Base-by-base conservation (phyloP, 371 early-diverging fungal genomes). In the Mortierella sp. region DNA sequence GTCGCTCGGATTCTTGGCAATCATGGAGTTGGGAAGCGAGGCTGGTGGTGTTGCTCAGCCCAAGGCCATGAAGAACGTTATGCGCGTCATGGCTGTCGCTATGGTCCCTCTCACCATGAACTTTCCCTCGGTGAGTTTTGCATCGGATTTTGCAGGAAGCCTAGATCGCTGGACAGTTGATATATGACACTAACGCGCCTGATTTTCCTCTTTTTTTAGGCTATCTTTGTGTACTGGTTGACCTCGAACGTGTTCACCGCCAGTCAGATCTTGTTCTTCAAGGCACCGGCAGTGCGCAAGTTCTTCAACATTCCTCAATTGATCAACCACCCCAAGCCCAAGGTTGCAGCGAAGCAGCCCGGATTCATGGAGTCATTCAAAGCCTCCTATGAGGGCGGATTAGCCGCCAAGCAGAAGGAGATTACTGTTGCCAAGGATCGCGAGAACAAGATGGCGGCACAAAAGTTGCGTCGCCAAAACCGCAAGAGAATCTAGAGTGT, bases 201-300 rank as follows among this genome's bases (percentile, higher is more conserved):
- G 26, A 37, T 31, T 61, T 50, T 43, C 31, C 54, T 19, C 48
- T 48, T 24, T 53, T 37, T 44, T 10, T 88, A 95, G 94, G 93
- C 91, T 31, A 91, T 98, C 28, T 96, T 97, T 89, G 90, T 96
- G 46, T 97, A 97, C 88, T 97, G 97, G 96, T 86, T 96, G 69
- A 91, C 94, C 26, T 94, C 94, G 74, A 96, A 96, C 86, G 21
- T 90, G 6, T 91, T 94, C 81, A 95, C 96, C 6, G 89, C 95
- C 26, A 82, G 87, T 26, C 97, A 96, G 88, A 91, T 94, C 70
- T 77, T 92, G 48, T 85, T 93, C 34, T 88, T 97, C 69, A 92
- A 91, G 83, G 81, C 88, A 40, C 91, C 93, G 14, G 37, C 86
- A 21, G 88, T 97, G 34, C 93, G 96, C 73, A 83, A 76, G 19